Evolutionary conservation across 2,329 filamentous ascomycete genomes (phyloP), one percentile per base, ranked within the genome.

Genomic region (Trichoderma sp.): DNA sequence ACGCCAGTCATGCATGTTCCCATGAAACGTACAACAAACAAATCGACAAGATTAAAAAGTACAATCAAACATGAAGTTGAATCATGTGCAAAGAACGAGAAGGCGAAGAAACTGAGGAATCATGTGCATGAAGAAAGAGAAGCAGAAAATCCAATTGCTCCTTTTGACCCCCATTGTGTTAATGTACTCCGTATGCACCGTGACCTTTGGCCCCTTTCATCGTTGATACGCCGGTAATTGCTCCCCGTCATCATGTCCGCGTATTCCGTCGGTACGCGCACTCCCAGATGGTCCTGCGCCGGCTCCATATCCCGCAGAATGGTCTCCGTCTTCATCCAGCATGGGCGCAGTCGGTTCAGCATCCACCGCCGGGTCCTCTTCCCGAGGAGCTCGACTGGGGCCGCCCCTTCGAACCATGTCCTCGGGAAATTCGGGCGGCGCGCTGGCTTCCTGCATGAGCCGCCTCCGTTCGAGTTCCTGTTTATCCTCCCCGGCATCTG

Each of bases 381-480:
- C 30, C 54, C 61, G 30, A 66, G 73, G 63, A 55, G 73, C 73
- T 44, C 75, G 69, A 3, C 73, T 73, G 4, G 72, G 69, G 34
- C 71, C 74, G 10, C 71, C 71, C 47, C 72, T 74, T 34, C 74
- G 71, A 21, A 82, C 79, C 66, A 80, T 80, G 68, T 87, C 85
- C 5, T 83, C 80, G 0, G 83, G 83, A 51, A 86, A 83, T 12
- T 83, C 81, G 3, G 83, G 83, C 5, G 89, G 89, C 9, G 85
- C 85, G 73, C 88, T 90, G 7, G 85, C 85, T 71, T 90, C 83
- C 59, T 82, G 79, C 66, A 90, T 79, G n/a, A 91, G 75, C 44
- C 88, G 81, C 64, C 80, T 83, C 21, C 88, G 82, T 73, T 93
- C 90, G 7, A 92, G 79, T 73, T 96, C 92, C 70, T 89, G 87